Conservation (phyloP, 2,329 filamentous ascomycete genomes). For the Diplodia mutila region DNA sequence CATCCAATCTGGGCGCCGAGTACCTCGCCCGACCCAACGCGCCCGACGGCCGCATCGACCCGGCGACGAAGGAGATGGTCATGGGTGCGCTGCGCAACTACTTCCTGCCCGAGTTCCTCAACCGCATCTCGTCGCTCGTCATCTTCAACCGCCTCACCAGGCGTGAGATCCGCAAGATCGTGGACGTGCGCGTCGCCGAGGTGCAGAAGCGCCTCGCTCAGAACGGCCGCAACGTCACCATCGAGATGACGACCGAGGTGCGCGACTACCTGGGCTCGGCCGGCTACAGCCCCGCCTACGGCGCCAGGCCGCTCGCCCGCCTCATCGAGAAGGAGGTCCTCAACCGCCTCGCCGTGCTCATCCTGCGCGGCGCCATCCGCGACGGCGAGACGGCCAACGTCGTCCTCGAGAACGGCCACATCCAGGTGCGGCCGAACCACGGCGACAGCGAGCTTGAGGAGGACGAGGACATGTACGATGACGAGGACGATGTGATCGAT, state of each 20-base stretch:
- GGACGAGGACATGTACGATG: conserved; percentile 74
- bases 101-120: conserved; percentile 98
- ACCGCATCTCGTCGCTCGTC: conserved; percentile 93
- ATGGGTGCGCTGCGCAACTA: conserved; percentile 90
- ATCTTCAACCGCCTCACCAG: conserved; percentile 97
- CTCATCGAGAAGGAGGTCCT: conserved; percentile 97
- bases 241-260: conserved; percentile 80
- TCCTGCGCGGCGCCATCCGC: conserved; percentile 79
- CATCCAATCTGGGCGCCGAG: conserved; percentile 94
- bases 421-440: conserved; percentile 84
- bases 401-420: conserved; percentile 76
- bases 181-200: conserved; percentile 83
- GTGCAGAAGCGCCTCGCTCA: conserved; percentile 88
- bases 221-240: conserved; percentile 84
- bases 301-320: conserved; percentile 82
- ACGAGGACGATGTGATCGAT: conserved; percentile 74
- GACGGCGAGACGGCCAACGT: conserved; percentile 86
- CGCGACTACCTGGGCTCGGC: conserved; percentile 91
- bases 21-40: conserved; percentile 80
- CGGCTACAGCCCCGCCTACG: conserved; percentile 94
- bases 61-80: conserved; percentile 82
- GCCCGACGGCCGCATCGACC: conserved; percentile 83
- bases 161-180: conserved; percentile 90
- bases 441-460: conserved; percentile 62
- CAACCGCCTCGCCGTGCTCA: conserved; percentile 88